phyloP scores from a whole-genome alignment of 1,284 basidiomycete species.

The Termitomyces sp. region DNA sequence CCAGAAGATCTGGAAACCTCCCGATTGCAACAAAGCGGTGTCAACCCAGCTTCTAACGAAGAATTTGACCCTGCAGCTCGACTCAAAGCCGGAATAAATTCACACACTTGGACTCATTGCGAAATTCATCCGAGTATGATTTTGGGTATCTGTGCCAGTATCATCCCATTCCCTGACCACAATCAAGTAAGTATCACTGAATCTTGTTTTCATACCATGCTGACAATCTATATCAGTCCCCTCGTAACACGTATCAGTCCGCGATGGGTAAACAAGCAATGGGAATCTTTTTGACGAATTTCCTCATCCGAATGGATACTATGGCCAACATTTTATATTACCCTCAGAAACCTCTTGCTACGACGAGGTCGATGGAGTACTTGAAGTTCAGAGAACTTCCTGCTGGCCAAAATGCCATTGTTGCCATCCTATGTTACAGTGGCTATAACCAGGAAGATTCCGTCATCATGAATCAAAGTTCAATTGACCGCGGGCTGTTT shows the following conservation, averaged over 20 bases:
- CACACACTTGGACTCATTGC: constrained; percentile 97
- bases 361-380: constrained; percentile 98
- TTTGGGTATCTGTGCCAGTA: constrained; percentile 95
- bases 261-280: constrained; percentile 99
- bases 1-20: constrained; percentile 91
- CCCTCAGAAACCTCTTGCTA: constrained; percentile 97
- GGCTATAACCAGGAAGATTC: constrained; percentile 99
- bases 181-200: constrained; percentile 70
- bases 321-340: constrained; percentile 99
- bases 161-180: constrained; percentile 99
- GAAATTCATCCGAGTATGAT: constrained; percentile 99
- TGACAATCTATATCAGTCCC: constrained; percentile 56
- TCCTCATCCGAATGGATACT: constrained; percentile 96
- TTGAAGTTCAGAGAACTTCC: constrained; percentile 96
- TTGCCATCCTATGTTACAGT: constrained; percentile 97
- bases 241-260: constrained; percentile 98
- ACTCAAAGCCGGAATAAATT: constrained; percentile 75
- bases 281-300: constrained; percentile 98
- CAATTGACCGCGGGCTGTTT: constrained; percentile 97
- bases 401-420: constrained; percentile 97
- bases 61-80: constrained; percentile 87
- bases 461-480: constrained; percentile 99
- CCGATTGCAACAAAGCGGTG: constrained; percentile 58
- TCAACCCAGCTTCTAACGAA: constrained; percentile 57
- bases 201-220: not conserved